Percentiles rank a stretch among this genome's conserved stretches.
These are phyloP conservation scores for Cyclocybe cylindracea DNA, from an alignment of 768 basidiomycete species.

Conservation along the genomic window DNA sequence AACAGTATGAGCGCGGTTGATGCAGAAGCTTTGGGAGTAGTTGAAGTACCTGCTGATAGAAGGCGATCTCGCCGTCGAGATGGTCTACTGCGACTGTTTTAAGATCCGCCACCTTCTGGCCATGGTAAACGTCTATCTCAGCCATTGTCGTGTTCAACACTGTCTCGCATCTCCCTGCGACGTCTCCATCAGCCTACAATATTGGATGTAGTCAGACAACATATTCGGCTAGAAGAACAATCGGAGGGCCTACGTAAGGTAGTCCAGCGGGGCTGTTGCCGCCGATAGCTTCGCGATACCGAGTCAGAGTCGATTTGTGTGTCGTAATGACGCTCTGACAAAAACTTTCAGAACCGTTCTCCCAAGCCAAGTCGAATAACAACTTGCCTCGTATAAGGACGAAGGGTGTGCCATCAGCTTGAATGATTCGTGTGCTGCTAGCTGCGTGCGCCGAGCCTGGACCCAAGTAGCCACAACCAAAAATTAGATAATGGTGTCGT, in stretches of 20 bases:
- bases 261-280: constrained; percentile 3
- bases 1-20: background rate
- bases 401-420: constrained; percentile 78
- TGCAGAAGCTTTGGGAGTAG: background rate
- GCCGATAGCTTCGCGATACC: constrained; percentile 57
- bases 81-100: constrained; percentile 58
- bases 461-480: background rate
- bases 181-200: constrained; percentile 59
- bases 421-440: constrained; percentile 73
- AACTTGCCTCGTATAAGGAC: constrained; percentile 64
- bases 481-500: background rate
- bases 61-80: constrained; percentile 75
- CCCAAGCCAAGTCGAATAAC: background rate
- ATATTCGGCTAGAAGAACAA: background rate
- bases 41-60: constrained; percentile 64
- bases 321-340: constrained; percentile 70
- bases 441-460: constrained; percentile 72
- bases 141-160: constrained; percentile 88
- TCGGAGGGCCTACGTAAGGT: constrained; percentile 4
- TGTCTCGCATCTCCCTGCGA: constrained; percentile 80
- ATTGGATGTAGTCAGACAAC: background rate
- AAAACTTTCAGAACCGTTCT: background rate
- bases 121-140: constrained; percentile 81
- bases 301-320: constrained; percentile 65
- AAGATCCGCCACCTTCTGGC: constrained; percentile 75